phyloP scores from a whole-genome alignment of 1,284 basidiomycete genomes.

The Ustilago trichophora region DNA sequence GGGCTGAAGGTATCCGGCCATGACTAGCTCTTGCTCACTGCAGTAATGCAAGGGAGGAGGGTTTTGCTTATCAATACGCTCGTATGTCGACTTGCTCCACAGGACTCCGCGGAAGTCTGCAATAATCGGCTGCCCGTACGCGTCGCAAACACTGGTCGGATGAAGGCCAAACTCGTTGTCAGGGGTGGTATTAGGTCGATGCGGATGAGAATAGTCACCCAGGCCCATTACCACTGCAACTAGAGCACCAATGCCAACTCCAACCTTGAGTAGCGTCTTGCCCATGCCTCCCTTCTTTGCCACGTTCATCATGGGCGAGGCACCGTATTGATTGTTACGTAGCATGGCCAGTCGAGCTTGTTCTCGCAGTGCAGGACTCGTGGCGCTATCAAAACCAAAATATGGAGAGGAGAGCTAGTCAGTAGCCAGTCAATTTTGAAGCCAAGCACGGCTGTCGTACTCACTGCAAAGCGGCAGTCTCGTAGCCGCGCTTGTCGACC shows the following conservation, averaged over 20 bases:
- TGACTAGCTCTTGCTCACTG: background rate
- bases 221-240: constrained; percentile 6
- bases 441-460: background rate
- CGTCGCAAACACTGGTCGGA: constrained; percentile 12
- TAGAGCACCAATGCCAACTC: constrained; percentile 3
- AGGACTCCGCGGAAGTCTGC: constrained; percentile 19
- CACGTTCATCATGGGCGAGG: no score
- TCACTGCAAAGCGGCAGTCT: constrained; percentile 9
- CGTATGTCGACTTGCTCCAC: constrained; percentile 36
- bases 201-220: constrained; percentile 17
- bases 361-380: constrained; percentile 11
- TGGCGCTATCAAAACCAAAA: no score
- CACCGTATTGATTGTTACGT: background rate
- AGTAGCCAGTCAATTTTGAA: no score
- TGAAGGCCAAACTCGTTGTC: constrained; percentile 26
- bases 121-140: constrained; percentile 14
- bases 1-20: background rate
- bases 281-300: background rate
- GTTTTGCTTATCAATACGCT: constrained; percentile 11
- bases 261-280: constrained; percentile 1
- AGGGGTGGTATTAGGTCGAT: constrained; percentile 11
- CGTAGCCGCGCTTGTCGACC: constrained; percentile 14
- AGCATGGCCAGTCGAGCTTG: constrained; percentile 8
- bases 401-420: no score
- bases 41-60: constrained; percentile 21